Evolutionary conservation across 371 early-diverging fungal genomes (phyloP).

Genomic region (Apophysomyces ossiformis): DNA sequence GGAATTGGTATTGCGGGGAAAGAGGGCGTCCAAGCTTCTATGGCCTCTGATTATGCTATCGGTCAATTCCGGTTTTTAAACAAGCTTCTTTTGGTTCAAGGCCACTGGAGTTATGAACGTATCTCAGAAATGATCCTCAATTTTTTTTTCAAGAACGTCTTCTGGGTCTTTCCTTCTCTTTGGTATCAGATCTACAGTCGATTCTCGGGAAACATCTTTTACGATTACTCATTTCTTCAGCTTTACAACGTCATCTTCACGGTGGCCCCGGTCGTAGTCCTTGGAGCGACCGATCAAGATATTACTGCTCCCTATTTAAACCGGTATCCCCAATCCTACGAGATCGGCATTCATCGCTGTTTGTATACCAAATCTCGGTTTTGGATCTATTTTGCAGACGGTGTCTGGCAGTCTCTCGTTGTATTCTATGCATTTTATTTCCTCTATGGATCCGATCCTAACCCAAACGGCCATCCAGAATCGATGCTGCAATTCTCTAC

Average conservation of each 20-base stretch:
- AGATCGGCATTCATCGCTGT: conserved; percentile 62
- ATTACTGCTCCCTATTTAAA: conserved; percentile 59
- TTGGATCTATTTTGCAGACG: conserved; percentile 70
- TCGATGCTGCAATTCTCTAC: conserved; percentile 62
- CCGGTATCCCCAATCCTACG: conserved; percentile 69
- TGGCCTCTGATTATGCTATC: conserved; percentile 91
- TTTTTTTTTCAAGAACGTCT: conserved; percentile 93
- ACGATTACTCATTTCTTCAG: conserved; percentile 85
- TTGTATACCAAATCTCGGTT: conserved; percentile 66
- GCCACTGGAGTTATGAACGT: conserved; percentile 90
- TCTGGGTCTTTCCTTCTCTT: conserved; percentile 83
- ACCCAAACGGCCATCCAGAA: conserved; percentile 39
- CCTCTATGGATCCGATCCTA: conserved; percentile 46
- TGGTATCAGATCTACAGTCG: conserved; percentile 88
- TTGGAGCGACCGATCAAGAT: conserved; percentile 67
- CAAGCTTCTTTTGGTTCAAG: conserved; percentile 82
- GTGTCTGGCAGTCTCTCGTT: conserved; percentile 73
- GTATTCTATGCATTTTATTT: conserved; percentile 67
- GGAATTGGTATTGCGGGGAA: conserved; percentile 94
- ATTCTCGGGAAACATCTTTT: conserved; percentile 84
- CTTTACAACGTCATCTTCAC: conserved; percentile 85
- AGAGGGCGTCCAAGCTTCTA: conserved; percentile 89
- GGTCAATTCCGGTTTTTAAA: conserved; percentile 88
- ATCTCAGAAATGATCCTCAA: conserved; percentile 88
- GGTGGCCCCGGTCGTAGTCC: conserved; percentile 64